Evolutionary conservation across 176 grass and related monocot genomes (phyloP), one percentile per base, ranked within the genome.

Genomic region (Cenchrus purpureus): DNA sequence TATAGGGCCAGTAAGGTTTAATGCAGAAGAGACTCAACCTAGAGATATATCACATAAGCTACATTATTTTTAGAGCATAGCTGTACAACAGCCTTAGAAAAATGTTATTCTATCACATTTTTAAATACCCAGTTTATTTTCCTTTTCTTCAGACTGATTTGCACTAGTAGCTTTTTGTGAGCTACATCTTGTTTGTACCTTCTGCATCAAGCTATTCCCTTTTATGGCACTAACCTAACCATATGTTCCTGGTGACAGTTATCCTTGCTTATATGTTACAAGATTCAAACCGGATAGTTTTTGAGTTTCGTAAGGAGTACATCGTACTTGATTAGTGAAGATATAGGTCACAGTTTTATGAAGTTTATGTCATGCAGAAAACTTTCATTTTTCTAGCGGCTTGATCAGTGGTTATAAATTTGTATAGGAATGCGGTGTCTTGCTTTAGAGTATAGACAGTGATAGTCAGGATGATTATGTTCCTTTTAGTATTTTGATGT

Each of bases 201-300:
- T 65, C 52, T 64, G 58, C 48, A 64, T 73, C 31, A 25, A 54
- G 20, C 4, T 60, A 20, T 74, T 58, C 8, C 59, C 48, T 32
- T 11, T 65, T 64, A n/a, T 65, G 34, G 17, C 44, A 49, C 12
- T 43, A 46, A 20, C 1, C 6, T 45, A 5, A 3, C 50, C 4
- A 25, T 65, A 83, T 11, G 7, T 54, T 25, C 19, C 11, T 42
- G 15, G 74, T 16, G 13, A 12, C 49, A 31, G 20, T 76, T 67
- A 32, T 10, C 60, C 5, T 49, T 56, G 81, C 12, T 28, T 58
- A 57, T 58, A 57, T 71, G 46, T 45, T 42, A 74, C 53, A 89
- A 62, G 10, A 68, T 66, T 34, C 2, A 32, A 80, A 53, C 31
- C 57, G 40, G 65, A 20, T 42, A 46, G 4, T 74, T 74, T 58